Conservation (phyloP, 2,329 filamentous ascomycete species). For the Zymoseptoria passerinii region DNA sequence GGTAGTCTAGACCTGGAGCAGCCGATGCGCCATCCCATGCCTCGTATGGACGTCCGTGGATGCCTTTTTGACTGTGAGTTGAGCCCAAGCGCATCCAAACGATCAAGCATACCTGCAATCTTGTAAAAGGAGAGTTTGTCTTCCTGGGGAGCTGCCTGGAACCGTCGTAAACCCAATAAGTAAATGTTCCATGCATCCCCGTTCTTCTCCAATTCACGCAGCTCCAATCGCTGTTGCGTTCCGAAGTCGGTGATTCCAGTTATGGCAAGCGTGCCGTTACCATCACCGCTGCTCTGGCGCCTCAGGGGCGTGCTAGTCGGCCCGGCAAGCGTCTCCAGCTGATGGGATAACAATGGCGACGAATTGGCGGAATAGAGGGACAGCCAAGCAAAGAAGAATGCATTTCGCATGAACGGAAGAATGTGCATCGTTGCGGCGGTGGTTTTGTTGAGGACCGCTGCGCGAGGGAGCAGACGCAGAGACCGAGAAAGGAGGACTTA, state of each 20-base stretch:
- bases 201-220: slow-evolving; percentile 56
- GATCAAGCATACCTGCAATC: slow-evolving; percentile 53
- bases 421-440: not conserved
- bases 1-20: slow-evolving; percentile 44
- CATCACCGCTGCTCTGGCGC: not conserved
- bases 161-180: slow-evolving; percentile 61
- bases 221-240: slow-evolving; percentile 50
- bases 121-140: slow-evolving; percentile 67
- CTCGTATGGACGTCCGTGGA: slow-evolving; percentile 66
- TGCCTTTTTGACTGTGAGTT: slow-evolving; percentile 45
- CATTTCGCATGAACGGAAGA: not conserved
- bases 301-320: not conserved
- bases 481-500: not conserved
- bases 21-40: slow-evolving; percentile 47
- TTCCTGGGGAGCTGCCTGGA: slow-evolving; percentile 59
- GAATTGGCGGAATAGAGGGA: not conserved
- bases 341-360: not conserved
- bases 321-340: not conserved
- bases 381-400: not conserved
- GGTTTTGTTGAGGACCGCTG: not conserved
- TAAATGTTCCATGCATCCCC: slow-evolving; percentile 67
- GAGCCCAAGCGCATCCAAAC: not conserved
- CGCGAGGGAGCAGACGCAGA: not conserved
- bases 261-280: slow-evolving; percentile 17
- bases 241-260: slow-evolving; percentile 27